These are phyloP conservation scores for Trichoderma guizhouense DNA, from an alignment of 2,329 filamentous ascomycete genomes.

Conservation along the genomic window DNA sequence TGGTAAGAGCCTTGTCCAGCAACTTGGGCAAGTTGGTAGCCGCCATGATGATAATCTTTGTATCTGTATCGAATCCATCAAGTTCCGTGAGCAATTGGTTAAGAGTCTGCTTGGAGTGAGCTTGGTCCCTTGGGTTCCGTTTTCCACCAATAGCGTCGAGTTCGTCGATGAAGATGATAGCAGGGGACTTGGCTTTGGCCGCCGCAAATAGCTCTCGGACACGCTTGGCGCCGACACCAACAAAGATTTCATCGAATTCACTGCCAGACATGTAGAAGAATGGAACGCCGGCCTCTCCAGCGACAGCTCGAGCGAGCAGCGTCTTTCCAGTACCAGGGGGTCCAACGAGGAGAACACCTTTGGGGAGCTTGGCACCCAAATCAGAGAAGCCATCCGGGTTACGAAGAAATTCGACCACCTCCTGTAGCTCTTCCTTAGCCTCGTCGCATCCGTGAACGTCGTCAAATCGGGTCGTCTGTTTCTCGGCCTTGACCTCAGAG, in stretches of 20 bases:
- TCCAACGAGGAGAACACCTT: constrained; percentile 91
- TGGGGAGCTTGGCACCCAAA: constrained; percentile 92
- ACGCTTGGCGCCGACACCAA: constrained; percentile 93
- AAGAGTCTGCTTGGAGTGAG: constrained; percentile 94
- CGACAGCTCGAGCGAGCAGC: constrained; percentile 88
- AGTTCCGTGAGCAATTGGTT: constrained; percentile 96
- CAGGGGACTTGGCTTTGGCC: constrained; percentile 79
- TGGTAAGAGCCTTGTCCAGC: constrained; percentile 89
- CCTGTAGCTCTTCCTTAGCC: constrained; percentile 95
- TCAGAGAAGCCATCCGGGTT: constrained; percentile 91
- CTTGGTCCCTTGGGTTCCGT: constrained; percentile 86
- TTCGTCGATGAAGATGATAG: constrained; percentile 95
- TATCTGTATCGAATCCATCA: constrained; percentile 93
- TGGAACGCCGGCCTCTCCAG: constrained; percentile 92
- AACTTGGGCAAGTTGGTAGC: constrained; percentile 95
- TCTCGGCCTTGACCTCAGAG: constrained; percentile 86
- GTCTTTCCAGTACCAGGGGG: constrained; percentile 98
- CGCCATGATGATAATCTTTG: constrained; percentile 90
- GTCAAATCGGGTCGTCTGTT: constrained; percentile 84
- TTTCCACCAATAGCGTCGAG: constrained; percentile 92
- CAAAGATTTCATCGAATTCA: constrained; percentile 97
- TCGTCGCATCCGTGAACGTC: constrained; percentile 98
- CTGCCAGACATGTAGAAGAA: constrained; percentile 99
- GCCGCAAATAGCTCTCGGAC: constrained; percentile 88
- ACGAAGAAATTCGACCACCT: constrained; percentile 93